Evolutionary conservation across 2,329 filamentous ascomycete species (phyloP).

Genomic region (Penicillium crustosum): DNA sequence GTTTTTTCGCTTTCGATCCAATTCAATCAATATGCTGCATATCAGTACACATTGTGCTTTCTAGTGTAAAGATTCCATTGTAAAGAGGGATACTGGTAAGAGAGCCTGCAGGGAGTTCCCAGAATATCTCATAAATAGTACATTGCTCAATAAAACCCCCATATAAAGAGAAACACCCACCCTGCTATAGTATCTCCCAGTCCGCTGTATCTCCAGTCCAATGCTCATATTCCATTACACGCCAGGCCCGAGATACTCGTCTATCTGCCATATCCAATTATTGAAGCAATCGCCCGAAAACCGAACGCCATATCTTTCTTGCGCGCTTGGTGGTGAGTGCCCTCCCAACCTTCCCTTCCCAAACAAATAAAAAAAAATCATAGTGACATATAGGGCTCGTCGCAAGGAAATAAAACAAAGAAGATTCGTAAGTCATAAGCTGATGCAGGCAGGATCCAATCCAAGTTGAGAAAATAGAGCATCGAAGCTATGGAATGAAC

Average conservation of each 20-base stretch:
- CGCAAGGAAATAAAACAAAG: slow-evolving; percentile 3
- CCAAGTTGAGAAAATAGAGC: not conserved
- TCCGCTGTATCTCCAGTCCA: slow-evolving; percentile 2
- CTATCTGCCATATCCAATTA: slow-evolving; percentile 1
- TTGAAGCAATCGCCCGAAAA: not conserved
- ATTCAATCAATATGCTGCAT: slow-evolving; percentile 8
- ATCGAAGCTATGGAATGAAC: slow-evolving; percentile 33
- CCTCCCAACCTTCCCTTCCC: not conserved
- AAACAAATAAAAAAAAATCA: not conserved
- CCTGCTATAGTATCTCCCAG: not conserved
- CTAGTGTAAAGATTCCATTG: not conserved
- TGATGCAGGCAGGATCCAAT: not conserved
- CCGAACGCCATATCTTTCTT: slow-evolving; percentile 10
- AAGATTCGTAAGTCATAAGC: slow-evolving; percentile 20
- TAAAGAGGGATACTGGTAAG: not conserved
- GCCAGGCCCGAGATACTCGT: not conserved
- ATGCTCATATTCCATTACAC: slow-evolving; percentile 1
- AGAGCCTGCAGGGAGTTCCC: not conserved
- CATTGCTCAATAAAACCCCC: not conserved
- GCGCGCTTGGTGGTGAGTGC: not conserved
- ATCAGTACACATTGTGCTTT: not conserved
- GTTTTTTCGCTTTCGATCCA: slow-evolving; percentile 12
- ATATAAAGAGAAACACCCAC: not conserved
- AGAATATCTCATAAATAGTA: slow-evolving; percentile 7
- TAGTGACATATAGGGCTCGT: not conserved